Base-by-base conservation (phyloP, 208 protist species). In the Leishmania guyanensis region DNA sequence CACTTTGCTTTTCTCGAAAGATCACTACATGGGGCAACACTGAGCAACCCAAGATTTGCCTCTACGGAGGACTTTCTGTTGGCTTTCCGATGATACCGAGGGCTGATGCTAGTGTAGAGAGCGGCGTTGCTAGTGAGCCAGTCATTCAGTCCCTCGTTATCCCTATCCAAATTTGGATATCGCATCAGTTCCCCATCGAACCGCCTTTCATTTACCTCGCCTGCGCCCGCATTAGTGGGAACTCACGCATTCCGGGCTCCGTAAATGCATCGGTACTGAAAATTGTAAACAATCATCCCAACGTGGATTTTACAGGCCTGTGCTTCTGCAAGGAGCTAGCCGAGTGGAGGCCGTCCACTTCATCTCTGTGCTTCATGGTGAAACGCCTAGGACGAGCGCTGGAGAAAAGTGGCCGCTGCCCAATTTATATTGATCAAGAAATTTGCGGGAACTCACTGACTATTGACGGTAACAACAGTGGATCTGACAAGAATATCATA, bases 121-220 rank as follows among this genome's bases (percentile, higher is more conserved):
- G 60, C 12, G 79, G 54, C 3, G 75, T 9, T 46, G 69, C 46
- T 26, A 39, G 60, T 16, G 71, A 75, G 12, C 82, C 82, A 1
- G 51, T 78, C 16, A 0, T 74, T 9, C 82, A 85, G 53, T 12
- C 56, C 0, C 87, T 83, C 65, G n/a, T 91, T 53, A 51, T 95
- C 3, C 91, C 91, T 3, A 78, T 92, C 12, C 91, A 95, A 78
- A 86, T 95, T 33, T 94, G 91, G 89, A 58, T 94, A 0, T 88
- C 88, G 3, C 81, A 84, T 10, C 80, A 86, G 50, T 93, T 88
- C 48, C 91, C 91, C 5, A 80, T 91, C 22, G 89, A 95, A 17
- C 89, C 91, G 26, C 91, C 91, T 0, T 83, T 83, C 10, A 73
- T 93, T 5, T 93, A 90, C 79, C 62, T 93, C 29, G 77, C 89